Evolutionary conservation across 306 rosid genomes (phyloP).

Genomic region (Delonix regia): DNA sequence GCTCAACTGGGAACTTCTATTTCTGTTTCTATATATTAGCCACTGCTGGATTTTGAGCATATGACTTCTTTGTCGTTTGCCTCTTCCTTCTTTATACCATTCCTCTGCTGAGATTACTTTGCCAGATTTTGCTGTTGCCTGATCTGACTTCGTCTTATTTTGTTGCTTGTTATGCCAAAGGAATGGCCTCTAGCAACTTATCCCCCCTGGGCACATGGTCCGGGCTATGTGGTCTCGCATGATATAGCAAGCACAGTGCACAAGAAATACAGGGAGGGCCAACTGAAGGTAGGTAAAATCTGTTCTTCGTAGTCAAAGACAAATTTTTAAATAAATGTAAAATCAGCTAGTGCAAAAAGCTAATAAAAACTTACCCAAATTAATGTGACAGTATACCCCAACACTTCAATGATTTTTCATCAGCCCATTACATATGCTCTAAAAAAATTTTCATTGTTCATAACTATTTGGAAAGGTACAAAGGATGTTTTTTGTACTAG

Average conservation of each 20-base stretch:
- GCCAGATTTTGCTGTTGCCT: background rate
- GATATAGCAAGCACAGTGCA: slow-evolving; percentile 83
- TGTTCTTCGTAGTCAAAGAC: background rate
- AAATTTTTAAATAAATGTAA: background rate
- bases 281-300: slow-evolving; percentile 67
- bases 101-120: background rate
- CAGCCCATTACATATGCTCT: background rate
- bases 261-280: slow-evolving; percentile 59
- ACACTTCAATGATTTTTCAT: background rate
- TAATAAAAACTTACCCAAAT: background rate
- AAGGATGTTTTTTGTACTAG: slow-evolving; percentile 21
- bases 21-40: background rate
- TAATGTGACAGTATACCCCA: background rate
- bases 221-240: slow-evolving; percentile 86
- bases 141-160: slow-evolving; percentile 20
- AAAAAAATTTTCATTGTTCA: background rate
- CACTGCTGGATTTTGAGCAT: background rate
- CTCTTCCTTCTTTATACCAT: background rate
- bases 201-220: slow-evolving; percentile 99
- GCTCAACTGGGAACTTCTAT: background rate
- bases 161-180: slow-evolving; percentile 49
- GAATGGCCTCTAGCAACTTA: slow-evolving; percentile 86
- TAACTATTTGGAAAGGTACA: background rate
- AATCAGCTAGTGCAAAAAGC: background rate
- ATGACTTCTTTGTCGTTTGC: background rate